Evolutionary conservation across 164 flowering plant genomes (phyloP).

Genomic region (Chimonanthus salicifolius): DNA sequence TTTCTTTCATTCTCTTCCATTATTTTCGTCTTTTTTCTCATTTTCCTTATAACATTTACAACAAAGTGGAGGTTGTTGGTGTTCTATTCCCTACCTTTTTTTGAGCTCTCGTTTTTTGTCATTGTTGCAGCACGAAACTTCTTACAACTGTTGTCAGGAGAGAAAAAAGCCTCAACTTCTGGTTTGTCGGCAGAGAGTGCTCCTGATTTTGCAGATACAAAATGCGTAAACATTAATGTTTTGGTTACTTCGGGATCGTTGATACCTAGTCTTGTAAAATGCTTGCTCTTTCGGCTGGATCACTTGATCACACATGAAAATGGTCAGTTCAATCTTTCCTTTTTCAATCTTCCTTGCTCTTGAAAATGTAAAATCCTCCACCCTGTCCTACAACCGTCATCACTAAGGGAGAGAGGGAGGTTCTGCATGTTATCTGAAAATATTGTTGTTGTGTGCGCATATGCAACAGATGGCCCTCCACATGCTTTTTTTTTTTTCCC

Average conservation of each 20-base stretch:
- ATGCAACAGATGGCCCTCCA: too few species aligned
- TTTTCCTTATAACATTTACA: too few species aligned
- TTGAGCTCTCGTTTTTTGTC: too few species aligned
- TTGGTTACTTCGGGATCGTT: constrained; percentile 90
- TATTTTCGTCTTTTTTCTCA: too few species aligned
- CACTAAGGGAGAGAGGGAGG: too few species aligned
- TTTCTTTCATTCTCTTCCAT: too few species aligned
- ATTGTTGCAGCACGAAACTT: constrained; percentile 57
- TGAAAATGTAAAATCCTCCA: background rate
- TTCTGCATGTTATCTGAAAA: too few species aligned
- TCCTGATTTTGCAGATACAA: constrained; percentile 17
- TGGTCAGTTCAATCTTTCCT: constrained; percentile 36
- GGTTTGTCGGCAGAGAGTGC: constrained; percentile 19
- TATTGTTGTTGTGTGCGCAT: too few species aligned
- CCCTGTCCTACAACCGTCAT: too few species aligned
- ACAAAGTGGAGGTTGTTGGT: too few species aligned
- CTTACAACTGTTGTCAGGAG: constrained; percentile 61
- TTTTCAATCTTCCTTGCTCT: background rate
- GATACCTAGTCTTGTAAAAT: constrained; percentile 90
- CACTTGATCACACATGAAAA: constrained; percentile 48
- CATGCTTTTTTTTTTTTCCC: background rate
- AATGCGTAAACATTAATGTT: constrained; percentile 46
- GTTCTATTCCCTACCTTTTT: too few species aligned
- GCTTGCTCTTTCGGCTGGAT: constrained; percentile 80
- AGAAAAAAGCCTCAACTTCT: constrained; percentile 17